Percentiles rank a stretch among this genome's conserved stretches.
Conservation (phyloP, 148 eudicot genomes). For the Chenopodium suecicum region DNA sequence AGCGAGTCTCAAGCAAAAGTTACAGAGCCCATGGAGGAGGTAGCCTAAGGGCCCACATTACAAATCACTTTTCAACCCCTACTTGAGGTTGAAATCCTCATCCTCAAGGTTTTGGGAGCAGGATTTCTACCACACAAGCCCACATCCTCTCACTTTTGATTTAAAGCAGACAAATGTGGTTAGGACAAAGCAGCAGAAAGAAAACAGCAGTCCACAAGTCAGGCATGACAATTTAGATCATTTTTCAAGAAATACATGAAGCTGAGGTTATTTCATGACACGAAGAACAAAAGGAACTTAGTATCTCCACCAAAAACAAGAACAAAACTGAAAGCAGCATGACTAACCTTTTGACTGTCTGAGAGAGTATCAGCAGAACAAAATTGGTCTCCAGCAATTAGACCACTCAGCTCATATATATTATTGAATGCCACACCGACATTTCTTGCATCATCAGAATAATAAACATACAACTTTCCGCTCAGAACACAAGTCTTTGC, state of each 20-base stretch:
- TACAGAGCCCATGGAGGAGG: neutral
- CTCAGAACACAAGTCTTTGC: slow-evolving; percentile 87
- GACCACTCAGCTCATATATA: slow-evolving; percentile 84
- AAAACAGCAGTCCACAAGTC: neutral
- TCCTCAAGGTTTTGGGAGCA: neutral
- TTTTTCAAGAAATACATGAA: neutral
- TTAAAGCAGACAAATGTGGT: neutral
- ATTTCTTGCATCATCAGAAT: slow-evolving; percentile 65
- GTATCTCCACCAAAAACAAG: neutral
- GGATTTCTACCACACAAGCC: neutral
- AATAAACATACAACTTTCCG: slow-evolving; percentile 85
- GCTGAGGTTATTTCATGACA: neutral
- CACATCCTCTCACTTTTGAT: neutral
- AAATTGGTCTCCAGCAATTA: slow-evolving; percentile 75
- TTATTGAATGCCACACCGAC: slow-evolving; percentile 85
- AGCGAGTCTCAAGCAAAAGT: neutral
- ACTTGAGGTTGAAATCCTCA: neutral
- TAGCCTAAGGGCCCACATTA: neutral
- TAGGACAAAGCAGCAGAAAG: neutral
- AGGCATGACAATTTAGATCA: neutral
- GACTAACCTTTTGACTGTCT: slow-evolving; percentile 82
- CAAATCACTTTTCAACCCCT: neutral
- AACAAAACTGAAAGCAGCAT: neutral
- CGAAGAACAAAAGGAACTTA: neutral
- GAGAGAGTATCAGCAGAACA: slow-evolving; percentile 66